phyloP scores from a whole-genome alignment of 208 protist genomes.

The Leishmania gerbilli region DNA sequence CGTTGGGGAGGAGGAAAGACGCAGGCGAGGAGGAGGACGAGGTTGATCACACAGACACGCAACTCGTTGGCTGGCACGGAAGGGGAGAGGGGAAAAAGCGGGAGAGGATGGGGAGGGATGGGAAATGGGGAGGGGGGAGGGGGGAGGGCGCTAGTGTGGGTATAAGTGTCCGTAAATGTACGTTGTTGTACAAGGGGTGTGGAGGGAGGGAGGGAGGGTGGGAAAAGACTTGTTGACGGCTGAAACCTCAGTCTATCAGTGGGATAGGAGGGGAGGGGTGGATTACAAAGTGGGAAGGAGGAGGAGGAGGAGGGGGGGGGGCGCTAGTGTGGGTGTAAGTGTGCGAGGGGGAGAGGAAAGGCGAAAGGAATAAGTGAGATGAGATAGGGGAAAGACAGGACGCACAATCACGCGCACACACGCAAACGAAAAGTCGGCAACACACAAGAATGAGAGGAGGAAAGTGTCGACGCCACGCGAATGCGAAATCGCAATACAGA shows the following conservation, averaged over 20 bases:
- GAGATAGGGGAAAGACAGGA: not conserved
- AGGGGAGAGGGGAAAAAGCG: no score
- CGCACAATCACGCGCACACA: not conserved
- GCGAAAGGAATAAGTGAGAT: not conserved
- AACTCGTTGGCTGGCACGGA: not conserved
- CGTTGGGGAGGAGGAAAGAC: not conserved
- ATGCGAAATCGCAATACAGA: not conserved
- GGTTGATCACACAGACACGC: not conserved
- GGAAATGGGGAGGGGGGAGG: not conserved
- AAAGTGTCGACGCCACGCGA: not conserved
- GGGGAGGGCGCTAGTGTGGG: not conserved
- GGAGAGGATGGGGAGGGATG: not conserved
- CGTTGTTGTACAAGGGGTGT: not conserved
- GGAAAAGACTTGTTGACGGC: not conserved
- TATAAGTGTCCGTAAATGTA: constrained; percentile 8
- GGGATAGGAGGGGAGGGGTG: constrained; percentile 7
- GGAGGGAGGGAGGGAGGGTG: not conserved
- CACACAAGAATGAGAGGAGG: constrained; percentile 11
- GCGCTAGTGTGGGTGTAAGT: constrained; percentile 7
- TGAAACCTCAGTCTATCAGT: constrained; percentile 3
- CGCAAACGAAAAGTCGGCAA: not conserved
- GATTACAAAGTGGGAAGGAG: not conserved
- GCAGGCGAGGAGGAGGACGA: not conserved
- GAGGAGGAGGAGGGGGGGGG: not conserved
- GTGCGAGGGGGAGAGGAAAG: constrained; percentile 9